Conservation (phyloP, 768 basidiomycete species). For the Mycena albidolilacea region DNA sequence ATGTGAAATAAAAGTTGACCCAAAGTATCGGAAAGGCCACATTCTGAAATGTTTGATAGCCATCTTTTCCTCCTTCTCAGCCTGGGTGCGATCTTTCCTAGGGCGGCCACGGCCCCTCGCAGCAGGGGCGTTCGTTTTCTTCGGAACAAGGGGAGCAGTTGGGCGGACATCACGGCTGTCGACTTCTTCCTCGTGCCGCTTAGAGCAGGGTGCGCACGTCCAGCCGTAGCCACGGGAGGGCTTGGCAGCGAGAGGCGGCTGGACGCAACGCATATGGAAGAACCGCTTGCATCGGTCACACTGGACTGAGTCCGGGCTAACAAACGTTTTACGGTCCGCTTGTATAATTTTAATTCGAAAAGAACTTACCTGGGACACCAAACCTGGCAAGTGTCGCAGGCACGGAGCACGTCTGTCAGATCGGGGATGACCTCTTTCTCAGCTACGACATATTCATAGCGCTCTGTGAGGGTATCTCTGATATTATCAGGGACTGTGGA, state of each 20-base stretch:
- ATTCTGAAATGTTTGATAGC: conserved; percentile 89
- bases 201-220: conserved; percentile 96
- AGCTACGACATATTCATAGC: conserved; percentile 96
- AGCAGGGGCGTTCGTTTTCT: conserved; percentile 81
- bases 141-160: conserved; percentile 54
- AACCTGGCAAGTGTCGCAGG: conserved; percentile 87
- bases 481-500: conserved; percentile 85
- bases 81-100: conserved; percentile 79
- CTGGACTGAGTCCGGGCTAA: conserved; percentile 86
- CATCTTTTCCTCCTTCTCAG: conserved; percentile 83
- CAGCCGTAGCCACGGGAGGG: conserved; percentile 97
- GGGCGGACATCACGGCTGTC: conserved; percentile 82
- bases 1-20: conserved; percentile 66
- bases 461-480: conserved; percentile 78
- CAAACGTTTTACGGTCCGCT: conserved; percentile 37
- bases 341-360: conserved; percentile 4
- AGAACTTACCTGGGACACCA: conserved; percentile 90
- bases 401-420: conserved; percentile 87
- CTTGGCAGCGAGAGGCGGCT: conserved; percentile 91
- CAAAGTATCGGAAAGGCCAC: conserved; percentile 98
- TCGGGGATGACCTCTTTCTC: conserved; percentile 95
- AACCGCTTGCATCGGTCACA: conserved; percentile 94
- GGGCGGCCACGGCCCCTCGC: conserved; percentile 82
- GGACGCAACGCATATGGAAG: conserved; percentile 96
- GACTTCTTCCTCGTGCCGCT: conserved; percentile 88